phyloP scores from a whole-genome alignment of 2,329 filamentous ascomycete genomes.

The Aureobasidium sp. region DNA sequence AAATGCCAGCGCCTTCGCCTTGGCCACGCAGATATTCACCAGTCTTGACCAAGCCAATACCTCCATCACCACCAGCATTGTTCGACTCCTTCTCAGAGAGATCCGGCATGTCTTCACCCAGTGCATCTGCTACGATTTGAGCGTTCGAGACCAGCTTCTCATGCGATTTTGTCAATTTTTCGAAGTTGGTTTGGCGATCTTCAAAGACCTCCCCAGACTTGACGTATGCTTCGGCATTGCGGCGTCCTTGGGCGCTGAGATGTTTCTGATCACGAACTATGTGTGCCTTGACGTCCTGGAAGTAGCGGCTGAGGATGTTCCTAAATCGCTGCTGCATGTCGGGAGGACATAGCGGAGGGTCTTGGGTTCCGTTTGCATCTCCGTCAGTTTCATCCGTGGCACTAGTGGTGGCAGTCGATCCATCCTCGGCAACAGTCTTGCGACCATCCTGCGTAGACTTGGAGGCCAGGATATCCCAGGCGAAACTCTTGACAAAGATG shows the following conservation, averaged over 20 bases:
- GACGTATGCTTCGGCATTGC: slow-evolving; percentile 96
- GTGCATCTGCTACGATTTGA: slow-evolving; percentile 78
- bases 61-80: slow-evolving; percentile 57
- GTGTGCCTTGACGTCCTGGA: slow-evolving; percentile 86
- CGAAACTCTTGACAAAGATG: slow-evolving; percentile 90
- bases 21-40: slow-evolving; percentile 88
- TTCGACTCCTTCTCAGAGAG: slow-evolving; percentile 73
- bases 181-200: slow-evolving; percentile 90
- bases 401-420: slow-evolving; percentile 48
- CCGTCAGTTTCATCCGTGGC: slow-evolving; percentile 46
- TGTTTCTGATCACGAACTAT: slow-evolving; percentile 87
- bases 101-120: slow-evolving; percentile 90
- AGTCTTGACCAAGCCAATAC: slow-evolving; percentile 88
- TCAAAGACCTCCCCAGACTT: slow-evolving; percentile 98
- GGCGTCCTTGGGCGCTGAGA: slow-evolving; percentile 75
- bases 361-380: slow-evolving; percentile 43
- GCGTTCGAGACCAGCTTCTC: slow-evolving; percentile 86
- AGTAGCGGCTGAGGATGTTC: slow-evolving; percentile 77
- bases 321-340: slow-evolving; percentile 80
- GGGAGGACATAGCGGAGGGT: slow-evolving; percentile 64
- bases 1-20: slow-evolving; percentile 86
- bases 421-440: slow-evolving; percentile 76
- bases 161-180: slow-evolving; percentile 85
- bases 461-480: slow-evolving; percentile 87
- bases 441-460: slow-evolving; percentile 67